phyloP scores from a whole-genome alignment of 768 basidiomycete species.

The Lentinula sp. region DNA sequence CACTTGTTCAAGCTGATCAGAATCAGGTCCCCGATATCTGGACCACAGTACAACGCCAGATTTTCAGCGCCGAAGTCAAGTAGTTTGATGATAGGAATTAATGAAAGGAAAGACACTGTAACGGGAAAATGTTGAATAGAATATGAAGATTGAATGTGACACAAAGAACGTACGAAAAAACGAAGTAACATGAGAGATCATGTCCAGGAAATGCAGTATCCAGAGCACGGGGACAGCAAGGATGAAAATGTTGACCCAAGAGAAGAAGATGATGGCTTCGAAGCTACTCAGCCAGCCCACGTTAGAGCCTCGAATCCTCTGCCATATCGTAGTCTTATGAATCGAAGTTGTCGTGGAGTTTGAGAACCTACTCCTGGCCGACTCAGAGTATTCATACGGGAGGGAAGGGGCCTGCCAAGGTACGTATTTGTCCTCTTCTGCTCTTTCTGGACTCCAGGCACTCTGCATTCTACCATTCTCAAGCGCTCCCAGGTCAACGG shows the following conservation, averaged over 20 bases:
- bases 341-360: background rate
- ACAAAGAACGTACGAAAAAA: slow-evolving; percentile 21
- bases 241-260: slow-evolving; percentile 37
- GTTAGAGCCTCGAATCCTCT: background rate
- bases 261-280: slow-evolving; percentile 24
- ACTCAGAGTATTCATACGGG: background rate
- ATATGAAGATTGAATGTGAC: slow-evolving; percentile 1
- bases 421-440: slow-evolving; percentile 5
- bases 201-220: slow-evolving; percentile 18
- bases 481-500: slow-evolving; percentile 1
- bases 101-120: slow-evolving; percentile 41
- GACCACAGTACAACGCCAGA: slow-evolving; percentile 42
- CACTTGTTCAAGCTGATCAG: slow-evolving; percentile 49
- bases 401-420: background rate
- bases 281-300: slow-evolving; percentile 26
- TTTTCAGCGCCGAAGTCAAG: slow-evolving; percentile 49
- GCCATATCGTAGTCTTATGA: background rate
- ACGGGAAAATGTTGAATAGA: background rate
- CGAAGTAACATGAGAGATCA: slow-evolving; percentile 16
- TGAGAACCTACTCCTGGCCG: slow-evolving; percentile 2
- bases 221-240: slow-evolving; percentile 22
- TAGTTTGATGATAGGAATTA: slow-evolving; percentile 43
- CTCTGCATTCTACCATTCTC: slow-evolving; percentile 2
- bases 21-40: slow-evolving; percentile 42
- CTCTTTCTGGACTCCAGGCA: slow-evolving; percentile 8